Evolutionary conservation across 331 rosid species (phyloP), one percentile per base, ranked within the genome.

Genomic region (Cydonia oblonga): DNA sequence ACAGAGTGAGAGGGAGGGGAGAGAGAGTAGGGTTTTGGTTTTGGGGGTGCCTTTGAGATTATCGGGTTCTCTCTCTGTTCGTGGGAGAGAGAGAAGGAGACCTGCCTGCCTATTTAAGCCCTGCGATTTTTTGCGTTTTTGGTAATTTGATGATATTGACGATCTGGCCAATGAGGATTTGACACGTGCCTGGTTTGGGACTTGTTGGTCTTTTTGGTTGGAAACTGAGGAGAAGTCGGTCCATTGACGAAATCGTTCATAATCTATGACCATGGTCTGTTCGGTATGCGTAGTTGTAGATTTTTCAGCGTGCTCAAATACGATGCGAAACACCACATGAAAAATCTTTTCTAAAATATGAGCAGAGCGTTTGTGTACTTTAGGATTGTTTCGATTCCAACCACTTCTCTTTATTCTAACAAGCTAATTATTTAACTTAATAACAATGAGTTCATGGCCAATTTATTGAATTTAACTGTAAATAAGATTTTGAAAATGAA

Each of bases 21-120:
- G 63, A 64, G 77, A 53, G 58, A 12, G 79, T 86, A 85, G 88
- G 92, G 90, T 88, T 90, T 82, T 11, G 80, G 75, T 79, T 83
- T 75, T 46, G 75, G 76, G 24, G 46, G 68, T 29, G 26, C 63
- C 40, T 15, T 12, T 40, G 72, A 7, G 58, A 65, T 74, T 66
- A 72, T 80, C 80, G 9, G 72, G 24, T 57, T 66, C 46, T 71
- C 44, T 9, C 56, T 49, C 54, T 6, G 9, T 49, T 49, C 4
- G n/a, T 25, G 24, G 24, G 66, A 15, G 19, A 33, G 25, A 49
- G 26, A n/a, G 32, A n/a, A n/a, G 4, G 52, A 7, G 78, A 75
- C 32, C 73, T 14, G 5, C 54, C 70, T 23, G 5, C 51, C 64
- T 24, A 38, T 59, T 25, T 56, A 69, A 51, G 22, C 26, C 33